Evolutionary conservation across 495 filamentous ascomycete species (phyloP).

Genomic region (Terfezia boudieri): DNA sequence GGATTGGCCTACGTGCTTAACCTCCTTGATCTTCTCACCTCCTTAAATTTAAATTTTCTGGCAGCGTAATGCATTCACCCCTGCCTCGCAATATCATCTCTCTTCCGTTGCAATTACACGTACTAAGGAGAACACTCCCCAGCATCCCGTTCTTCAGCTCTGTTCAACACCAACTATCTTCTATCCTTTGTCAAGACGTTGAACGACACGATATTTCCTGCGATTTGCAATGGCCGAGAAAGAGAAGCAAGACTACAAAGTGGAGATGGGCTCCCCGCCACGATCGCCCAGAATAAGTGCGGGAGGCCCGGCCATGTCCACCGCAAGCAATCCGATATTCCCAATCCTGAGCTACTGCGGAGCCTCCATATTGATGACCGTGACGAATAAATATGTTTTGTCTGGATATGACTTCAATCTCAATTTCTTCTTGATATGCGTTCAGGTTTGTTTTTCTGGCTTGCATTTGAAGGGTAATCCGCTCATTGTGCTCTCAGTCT

Average conservation of each 20-base stretch:
- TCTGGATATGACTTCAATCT: constrained; percentile 81
- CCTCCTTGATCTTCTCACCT: no score
- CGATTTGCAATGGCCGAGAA: constrained; percentile 38
- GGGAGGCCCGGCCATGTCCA: constrained; percentile 19
- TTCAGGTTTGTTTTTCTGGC: constrained; percentile 47
- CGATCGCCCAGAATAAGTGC: constrained; percentile 19
- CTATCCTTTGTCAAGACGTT: no score
- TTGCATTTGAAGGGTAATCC: neutral
- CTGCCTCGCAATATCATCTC: no score
- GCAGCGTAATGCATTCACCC: no score
- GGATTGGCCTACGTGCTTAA: no score
- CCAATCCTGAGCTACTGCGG: constrained; percentile 81
- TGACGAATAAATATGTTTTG: constrained; percentile 96
- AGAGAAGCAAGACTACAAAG: constrained; percentile 62
- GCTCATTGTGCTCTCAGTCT: constrained; percentile 32
- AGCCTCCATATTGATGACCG: constrained; percentile 93
- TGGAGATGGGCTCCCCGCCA: constrained; percentile 41
- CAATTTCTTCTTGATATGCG: constrained; percentile 79
- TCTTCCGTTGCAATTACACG: no score
- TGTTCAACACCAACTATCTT: no score
- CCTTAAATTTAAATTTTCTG: no score
- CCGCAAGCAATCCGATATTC: constrained; percentile 45
- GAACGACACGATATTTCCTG: no score
- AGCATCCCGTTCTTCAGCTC: no score
- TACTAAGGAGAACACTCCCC: no score